Percentiles rank a stretch among this genome's conserved stretches.
Evolutionary conservation across 805 yeast species (phyloP).

Genomic region (Candida khao-thaluensis): DNA sequence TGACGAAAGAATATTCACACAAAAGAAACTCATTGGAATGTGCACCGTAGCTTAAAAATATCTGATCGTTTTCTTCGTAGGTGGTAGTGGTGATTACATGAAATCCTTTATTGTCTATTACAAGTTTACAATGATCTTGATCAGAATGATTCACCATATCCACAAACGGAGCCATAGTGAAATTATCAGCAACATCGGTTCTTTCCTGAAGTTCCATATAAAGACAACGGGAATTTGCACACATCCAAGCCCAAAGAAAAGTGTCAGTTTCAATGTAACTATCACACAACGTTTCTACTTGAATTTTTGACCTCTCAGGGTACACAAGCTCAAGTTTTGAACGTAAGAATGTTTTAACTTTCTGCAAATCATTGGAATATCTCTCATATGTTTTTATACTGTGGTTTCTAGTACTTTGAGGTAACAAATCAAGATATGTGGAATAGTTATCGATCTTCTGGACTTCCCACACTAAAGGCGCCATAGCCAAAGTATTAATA

Average conservation of each 20-base stretch:
- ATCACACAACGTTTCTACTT: background rate
- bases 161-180: constrained; percentile 89
- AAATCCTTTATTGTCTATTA: constrained; percentile 50
- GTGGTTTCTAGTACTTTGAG: constrained; percentile 42
- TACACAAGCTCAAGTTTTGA: constrained; percentile 2
- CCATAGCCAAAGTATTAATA: constrained; percentile 46
- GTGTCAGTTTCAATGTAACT: constrained; percentile 10
- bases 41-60: constrained; percentile 80
- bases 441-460: constrained; percentile 23
- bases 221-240: constrained; percentile 88
- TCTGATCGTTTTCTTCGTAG: constrained; percentile 48
- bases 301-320: background rate
- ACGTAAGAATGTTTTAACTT: constrained; percentile 20
- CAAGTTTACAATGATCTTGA: constrained; percentile 52
- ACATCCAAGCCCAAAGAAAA: constrained; percentile 75
- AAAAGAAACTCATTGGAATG: constrained; percentile 81
- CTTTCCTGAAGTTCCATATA: constrained; percentile 67
- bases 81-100: constrained; percentile 39
- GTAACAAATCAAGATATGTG: constrained; percentile 39
- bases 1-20: constrained; percentile 83
- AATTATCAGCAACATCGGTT: constrained; percentile 55
- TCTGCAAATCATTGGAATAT: constrained; percentile 46
- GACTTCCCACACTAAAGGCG: constrained; percentile 67
- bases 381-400: constrained; percentile 40
- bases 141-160: constrained; percentile 80